These are phyloP conservation scores for Juglanconis sp. DNA, from an alignment of 2,329 filamentous ascomycete species.

Conservation along the genomic window DNA sequence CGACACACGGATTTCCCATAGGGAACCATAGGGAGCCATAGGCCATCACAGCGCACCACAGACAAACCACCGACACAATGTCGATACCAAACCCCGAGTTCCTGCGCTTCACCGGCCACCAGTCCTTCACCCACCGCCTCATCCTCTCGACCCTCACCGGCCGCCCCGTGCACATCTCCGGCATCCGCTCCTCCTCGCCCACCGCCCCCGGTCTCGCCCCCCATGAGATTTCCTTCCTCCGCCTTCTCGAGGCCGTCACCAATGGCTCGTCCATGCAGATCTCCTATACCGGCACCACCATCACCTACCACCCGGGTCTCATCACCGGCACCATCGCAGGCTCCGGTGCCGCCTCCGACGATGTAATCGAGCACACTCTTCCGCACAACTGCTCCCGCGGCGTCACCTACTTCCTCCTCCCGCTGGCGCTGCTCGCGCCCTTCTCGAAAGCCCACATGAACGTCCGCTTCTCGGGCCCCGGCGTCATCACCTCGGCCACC, in stretches of 20 bases:
- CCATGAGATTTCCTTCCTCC: conserved; percentile 92
- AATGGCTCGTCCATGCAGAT: conserved; percentile 96
- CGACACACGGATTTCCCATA: neutral
- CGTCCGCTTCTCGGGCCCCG: conserved; percentile 82
- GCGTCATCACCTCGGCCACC: conserved; percentile 87
- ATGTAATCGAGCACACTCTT: conserved; percentile 78
- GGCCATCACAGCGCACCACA: neutral
- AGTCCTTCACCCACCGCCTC: conserved; percentile 77
- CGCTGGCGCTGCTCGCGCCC: conserved; percentile 83
- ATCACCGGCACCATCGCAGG: conserved; percentile 83
- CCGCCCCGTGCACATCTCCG: conserved; percentile 83
- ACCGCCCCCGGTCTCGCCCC: conserved; percentile 85
- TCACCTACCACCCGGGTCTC: conserved; percentile 87
- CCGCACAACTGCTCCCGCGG: conserved; percentile 75
- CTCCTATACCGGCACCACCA: conserved; percentile 89
- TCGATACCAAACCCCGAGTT: conserved; percentile 48
- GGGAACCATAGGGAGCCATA: neutral
- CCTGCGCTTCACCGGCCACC: conserved; percentile 79
- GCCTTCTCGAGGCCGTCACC: conserved; percentile 88
- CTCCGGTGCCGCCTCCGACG: conserved; percentile 64
- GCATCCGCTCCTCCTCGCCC: conserved; percentile 83
- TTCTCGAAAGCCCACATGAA: conserved; percentile 92
- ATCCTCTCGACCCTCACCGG: conserved; percentile 90
- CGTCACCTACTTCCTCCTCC: conserved; percentile 87
- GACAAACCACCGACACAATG: conserved; percentile 32